Base-by-base conservation (phyloP, 2,329 filamentous ascomycete genomes). In the Chrysosporium queenslandicum region DNA sequence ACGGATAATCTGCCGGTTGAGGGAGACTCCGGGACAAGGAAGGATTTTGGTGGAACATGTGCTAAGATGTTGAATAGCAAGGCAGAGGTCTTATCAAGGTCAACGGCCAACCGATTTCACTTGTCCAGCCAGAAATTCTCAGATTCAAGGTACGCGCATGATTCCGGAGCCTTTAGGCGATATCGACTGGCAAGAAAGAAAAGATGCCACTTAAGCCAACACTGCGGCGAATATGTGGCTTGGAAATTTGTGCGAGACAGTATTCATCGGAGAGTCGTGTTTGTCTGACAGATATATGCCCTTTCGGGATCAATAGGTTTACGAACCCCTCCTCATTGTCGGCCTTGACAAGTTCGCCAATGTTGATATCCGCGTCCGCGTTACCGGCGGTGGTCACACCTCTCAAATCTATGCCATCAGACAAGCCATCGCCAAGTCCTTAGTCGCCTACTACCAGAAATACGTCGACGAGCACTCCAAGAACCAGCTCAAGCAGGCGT, bases 401-500 rank as follows among this genome's bases (percentile, higher is more conserved):
- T 94, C 87, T 57, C 90, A 96, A 77, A 82, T 95, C 77, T 96
- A 97, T 78, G 92, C 92, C 73, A 88, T 97, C 81, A 89, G 92
- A 68, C 92, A 98, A 80, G 91, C 92, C 68, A 97, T 98, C 72
- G 84, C 90, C 79, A 98, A 97, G 84, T 86, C 85, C 68, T 87
- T 94, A 73, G 85, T 94, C 70, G 86, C 89, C 76, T 96, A 96
- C 86, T 97, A 96, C 86, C 91, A 96, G 80, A 96, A 98, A 83
- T 98, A 85, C 79, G 88, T 97, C 77, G 92, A 98, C 73, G 92
- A 98, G 86, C 90, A 97, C 86, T 88, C 86, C 80, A 98, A 98
- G 87, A 96, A 97, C 84, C 81, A 89, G 77, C 83, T 98, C 71
- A 98, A 97, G 88, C 86, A 91, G 78, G 87, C 87, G 64, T 84